Conservation (phyloP, 192 early-diverging fungal genomes). For the Coemansia sp. region DNA sequence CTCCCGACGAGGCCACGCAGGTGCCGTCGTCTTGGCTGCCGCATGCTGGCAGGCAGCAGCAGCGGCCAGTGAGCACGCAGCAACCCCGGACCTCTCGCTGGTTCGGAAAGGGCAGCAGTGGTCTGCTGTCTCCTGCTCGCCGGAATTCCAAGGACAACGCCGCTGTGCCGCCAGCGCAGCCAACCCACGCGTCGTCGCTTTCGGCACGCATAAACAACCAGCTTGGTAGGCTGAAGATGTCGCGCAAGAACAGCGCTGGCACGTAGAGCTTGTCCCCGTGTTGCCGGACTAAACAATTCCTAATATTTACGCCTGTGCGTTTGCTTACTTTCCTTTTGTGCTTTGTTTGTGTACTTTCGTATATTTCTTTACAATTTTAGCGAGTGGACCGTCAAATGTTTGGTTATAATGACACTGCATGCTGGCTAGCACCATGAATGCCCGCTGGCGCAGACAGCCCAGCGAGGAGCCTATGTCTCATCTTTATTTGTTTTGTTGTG, state of each 20-base stretch:
- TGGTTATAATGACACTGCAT: too few species aligned
- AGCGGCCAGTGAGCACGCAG: conserved; percentile 40
- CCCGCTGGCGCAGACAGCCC: too few species aligned
- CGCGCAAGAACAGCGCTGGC: conserved; percentile 12
- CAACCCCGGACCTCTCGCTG: conserved; percentile 21
- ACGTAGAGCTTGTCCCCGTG: background rate
- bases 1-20: conserved; percentile 7
- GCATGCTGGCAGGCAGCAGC: conserved; percentile 21
- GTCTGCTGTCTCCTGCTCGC: background rate
- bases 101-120: conserved; percentile 12
- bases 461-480: too few species aligned
- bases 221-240: conserved; percentile 37
- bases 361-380: too few species aligned
- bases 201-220: conserved; percentile 36
- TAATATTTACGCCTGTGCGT: too few species aligned
- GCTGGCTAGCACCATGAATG: too few species aligned
- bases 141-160: conserved; percentile 8
- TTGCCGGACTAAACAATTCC: too few species aligned
- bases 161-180: conserved; percentile 4
- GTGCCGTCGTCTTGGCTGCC: conserved; percentile 38
- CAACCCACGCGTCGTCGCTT: conserved; percentile 7
- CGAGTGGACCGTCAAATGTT: too few species aligned
- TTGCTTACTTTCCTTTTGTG: too few species aligned
- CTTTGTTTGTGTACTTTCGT: too few species aligned
- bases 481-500: too few species aligned